Evolutionary conservation across 2,329 filamentous ascomycete species (phyloP).

Genomic region (Penicillium sp.): DNA sequence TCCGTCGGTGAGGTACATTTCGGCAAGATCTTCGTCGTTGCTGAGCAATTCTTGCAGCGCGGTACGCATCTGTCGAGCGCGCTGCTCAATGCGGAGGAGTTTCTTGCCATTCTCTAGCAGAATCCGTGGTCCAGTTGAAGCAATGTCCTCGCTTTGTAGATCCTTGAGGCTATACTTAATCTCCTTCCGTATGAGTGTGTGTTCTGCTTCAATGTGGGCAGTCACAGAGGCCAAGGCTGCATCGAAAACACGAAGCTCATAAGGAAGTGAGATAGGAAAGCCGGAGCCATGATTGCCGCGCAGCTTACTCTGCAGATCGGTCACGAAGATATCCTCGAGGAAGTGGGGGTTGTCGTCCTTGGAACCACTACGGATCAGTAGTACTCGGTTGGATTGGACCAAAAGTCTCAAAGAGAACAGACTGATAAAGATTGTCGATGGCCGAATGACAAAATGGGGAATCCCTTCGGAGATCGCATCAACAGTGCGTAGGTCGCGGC

Average conservation of each 20-base stretch:
- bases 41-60: slow-evolving; percentile 40
- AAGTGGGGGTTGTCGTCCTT: slow-evolving; percentile 15
- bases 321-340: slow-evolving; percentile 30
- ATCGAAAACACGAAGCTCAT: slow-evolving; percentile 42
- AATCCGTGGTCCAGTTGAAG: slow-evolving; percentile 29
- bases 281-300: slow-evolving; percentile 22
- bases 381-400: slow-evolving; percentile 36
- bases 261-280: slow-evolving; percentile 31
- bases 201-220: slow-evolving; percentile 40
- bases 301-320: slow-evolving; percentile 34
- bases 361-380: slow-evolving; percentile 33
- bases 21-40: slow-evolving; percentile 43
- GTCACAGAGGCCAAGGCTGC: slow-evolving; percentile 41
- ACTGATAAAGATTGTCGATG: slow-evolving; percentile 39
- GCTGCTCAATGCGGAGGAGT: slow-evolving; percentile 36
- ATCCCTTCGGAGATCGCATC: slow-evolving; percentile 40
- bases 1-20: slow-evolving; percentile 42
- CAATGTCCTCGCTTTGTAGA: slow-evolving; percentile 21
- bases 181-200: slow-evolving; percentile 28
- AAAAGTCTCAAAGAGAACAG: slow-evolving; percentile 44
- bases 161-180: slow-evolving; percentile 28
- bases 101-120: slow-evolving; percentile 35
- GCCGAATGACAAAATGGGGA: slow-evolving; percentile 41
- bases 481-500: slow-evolving; percentile 39
- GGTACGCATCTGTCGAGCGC: slow-evolving; percentile 39